phyloP scores from a whole-genome alignment of 495 filamentous ascomycete species.

The Collariella sp. region DNA sequence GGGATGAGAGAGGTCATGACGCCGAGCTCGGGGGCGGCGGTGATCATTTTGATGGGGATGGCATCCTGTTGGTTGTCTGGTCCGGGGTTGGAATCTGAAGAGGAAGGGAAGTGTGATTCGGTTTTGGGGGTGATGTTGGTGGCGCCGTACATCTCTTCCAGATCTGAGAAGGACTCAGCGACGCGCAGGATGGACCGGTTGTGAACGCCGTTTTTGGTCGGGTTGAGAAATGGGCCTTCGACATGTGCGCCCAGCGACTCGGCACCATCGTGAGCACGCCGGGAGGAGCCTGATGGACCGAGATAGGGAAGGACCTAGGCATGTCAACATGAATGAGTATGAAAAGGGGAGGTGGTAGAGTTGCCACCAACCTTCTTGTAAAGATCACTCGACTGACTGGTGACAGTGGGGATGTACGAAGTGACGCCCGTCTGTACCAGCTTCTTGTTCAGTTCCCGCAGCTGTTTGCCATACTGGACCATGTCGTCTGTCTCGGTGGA shows the following conservation, averaged over 20 bases:
- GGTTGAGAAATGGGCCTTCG: constrained; percentile 75
- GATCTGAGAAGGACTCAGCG: constrained; percentile 45
- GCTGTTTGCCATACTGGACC: constrained; percentile 55
- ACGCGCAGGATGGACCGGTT: constrained; percentile 54
- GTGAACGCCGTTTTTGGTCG: constrained; percentile 64
- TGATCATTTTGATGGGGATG: constrained; percentile 61
- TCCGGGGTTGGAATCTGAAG: neutral
- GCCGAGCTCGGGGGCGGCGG: constrained; percentile 68
- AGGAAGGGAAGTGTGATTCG: neutral
- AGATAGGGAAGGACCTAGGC: constrained; percentile 59
- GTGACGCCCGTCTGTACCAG: constrained; percentile 72
- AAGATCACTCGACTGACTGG: constrained; percentile 57
- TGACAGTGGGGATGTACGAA: constrained; percentile 72
- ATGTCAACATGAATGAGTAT: neutral
- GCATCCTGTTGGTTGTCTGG: constrained; percentile 2
- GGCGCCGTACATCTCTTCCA: constrained; percentile 61
- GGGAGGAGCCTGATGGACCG: constrained; percentile 51
- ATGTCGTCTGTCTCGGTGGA: constrained; percentile 58
- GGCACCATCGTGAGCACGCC: constrained; percentile 53
- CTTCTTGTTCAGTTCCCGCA: constrained; percentile 57
- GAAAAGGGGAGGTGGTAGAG: neutral
- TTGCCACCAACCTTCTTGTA: constrained; percentile 56
- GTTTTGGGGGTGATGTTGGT: constrained; percentile 44
- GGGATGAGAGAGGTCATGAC: constrained; percentile 54
- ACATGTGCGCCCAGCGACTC: constrained; percentile 78